Percentiles rank a stretch among this genome's conserved stretches.
phyloP scores from a whole-genome alignment of 2,329 filamentous ascomycete genomes.

The Aspergillus sp. region DNA sequence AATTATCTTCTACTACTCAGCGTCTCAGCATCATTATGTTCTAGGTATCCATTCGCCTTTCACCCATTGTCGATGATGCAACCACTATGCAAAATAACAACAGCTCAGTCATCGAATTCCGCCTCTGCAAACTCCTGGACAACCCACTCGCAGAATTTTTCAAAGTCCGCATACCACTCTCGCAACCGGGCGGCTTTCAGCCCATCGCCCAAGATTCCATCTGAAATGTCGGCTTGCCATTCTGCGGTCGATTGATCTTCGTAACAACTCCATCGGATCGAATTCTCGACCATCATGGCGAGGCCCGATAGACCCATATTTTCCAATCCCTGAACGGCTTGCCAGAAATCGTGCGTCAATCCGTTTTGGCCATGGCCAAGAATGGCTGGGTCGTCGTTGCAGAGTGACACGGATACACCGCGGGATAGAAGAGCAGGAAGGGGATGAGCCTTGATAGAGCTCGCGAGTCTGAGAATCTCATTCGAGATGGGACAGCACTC shows the following conservation, averaged over 20 bases:
- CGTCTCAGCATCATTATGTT: too few species aligned
- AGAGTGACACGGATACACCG: slow-evolving; percentile 77
- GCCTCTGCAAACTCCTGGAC: slow-evolving; percentile 67
- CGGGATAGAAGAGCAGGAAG: slow-evolving; percentile 79
- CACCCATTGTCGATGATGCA: too few species aligned
- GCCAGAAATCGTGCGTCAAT: slow-evolving; percentile 92
- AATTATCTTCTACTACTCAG: too few species aligned
- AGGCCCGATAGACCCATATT: slow-evolving; percentile 85
- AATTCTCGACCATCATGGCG: slow-evolving; percentile 86
- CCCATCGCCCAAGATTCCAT: slow-evolving; percentile 67
- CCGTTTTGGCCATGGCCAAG: slow-evolving; percentile 77
- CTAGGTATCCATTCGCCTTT: too few species aligned
- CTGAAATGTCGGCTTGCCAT: slow-evolving; percentile 69
- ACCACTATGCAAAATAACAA: neutral
- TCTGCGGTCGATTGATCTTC: slow-evolving; percentile 69
- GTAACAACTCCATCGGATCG: slow-evolving; percentile 82
- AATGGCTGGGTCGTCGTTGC: slow-evolving; percentile 88
- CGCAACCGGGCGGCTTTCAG: slow-evolving; percentile 67
- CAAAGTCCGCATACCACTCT: slow-evolving; percentile 78
- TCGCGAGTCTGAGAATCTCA: slow-evolving; percentile 75
- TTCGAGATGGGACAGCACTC: slow-evolving; percentile 91
- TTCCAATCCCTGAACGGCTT: slow-evolving; percentile 84
- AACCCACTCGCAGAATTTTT: slow-evolving; percentile 87
- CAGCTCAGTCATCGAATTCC: slow-evolving; percentile 29
- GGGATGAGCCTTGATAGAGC: slow-evolving; percentile 71